Conservation (phyloP, 163 green algal species). For the Volvox carteri region DNA sequence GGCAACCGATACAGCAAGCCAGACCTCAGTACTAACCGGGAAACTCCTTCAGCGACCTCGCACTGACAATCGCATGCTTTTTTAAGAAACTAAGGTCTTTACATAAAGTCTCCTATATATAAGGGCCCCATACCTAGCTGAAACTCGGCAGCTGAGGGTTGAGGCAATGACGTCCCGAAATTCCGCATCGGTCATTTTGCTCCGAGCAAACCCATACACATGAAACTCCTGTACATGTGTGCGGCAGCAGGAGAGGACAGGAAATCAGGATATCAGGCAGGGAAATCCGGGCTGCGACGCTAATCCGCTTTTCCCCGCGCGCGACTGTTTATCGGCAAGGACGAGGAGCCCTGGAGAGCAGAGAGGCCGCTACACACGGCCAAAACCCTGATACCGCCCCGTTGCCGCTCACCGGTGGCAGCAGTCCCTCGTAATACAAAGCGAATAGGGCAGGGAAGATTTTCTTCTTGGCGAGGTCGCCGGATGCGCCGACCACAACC, state of each 20-base stretch:
- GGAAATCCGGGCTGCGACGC: no score
- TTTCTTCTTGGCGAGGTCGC: conserved; percentile 96
- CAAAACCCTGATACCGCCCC: not conserved
- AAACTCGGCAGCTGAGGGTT: conserved; percentile 90
- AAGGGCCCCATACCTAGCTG: conserved; percentile 57
- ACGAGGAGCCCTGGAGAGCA: no score
- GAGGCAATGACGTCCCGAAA: conserved; percentile 89
- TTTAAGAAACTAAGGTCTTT: no score
- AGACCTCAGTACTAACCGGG: no score
- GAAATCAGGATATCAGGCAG: no score
- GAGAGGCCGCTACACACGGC: no score
- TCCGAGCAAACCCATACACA: conserved; percentile 95
- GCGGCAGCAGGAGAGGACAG: not conserved
- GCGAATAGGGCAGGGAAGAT: conserved; percentile 98
- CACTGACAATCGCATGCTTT: no score
- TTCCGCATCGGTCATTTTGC: conserved; percentile 92
- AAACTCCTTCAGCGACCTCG: no score
- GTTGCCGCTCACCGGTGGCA: conserved; percentile 81
- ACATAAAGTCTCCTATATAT: no score
- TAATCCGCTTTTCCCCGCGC: no score
- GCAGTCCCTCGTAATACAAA: conserved; percentile 93
- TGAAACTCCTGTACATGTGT: conserved; percentile 73
- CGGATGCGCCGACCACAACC: conserved; percentile 89
- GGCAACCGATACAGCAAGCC: no score
- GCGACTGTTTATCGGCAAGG: no score